Percentiles rank a stretch among this genome's conserved stretches.
Evolutionary conservation across 2,329 filamentous ascomycete species (phyloP).

Genomic region (Zymoseptoria tritici): DNA sequence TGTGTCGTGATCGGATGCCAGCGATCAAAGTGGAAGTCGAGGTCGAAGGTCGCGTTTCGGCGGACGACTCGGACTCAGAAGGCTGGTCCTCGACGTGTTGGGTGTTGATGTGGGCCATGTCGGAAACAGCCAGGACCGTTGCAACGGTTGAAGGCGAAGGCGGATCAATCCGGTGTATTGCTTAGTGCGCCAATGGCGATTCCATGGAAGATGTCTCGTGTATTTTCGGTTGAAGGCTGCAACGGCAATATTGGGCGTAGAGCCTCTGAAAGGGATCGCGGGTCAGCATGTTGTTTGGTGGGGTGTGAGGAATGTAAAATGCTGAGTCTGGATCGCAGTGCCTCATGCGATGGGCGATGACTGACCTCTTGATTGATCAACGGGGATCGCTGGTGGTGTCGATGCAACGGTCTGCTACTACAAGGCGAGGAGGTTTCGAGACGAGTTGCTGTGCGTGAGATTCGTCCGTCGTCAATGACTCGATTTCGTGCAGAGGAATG

Average conservation of each 20-base stretch:
- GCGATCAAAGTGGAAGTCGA: not conserved
- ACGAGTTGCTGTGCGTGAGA: not conserved
- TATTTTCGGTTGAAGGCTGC: not conserved
- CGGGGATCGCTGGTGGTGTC: not conserved
- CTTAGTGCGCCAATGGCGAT: not conserved
- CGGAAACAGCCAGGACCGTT: not conserved
- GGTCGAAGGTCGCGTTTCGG: not conserved
- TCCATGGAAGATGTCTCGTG: not conserved
- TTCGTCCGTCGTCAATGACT: not conserved
- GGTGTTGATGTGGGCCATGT: not conserved
- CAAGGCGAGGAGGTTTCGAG: not conserved
- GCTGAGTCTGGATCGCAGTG: not conserved
- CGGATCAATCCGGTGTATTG: not conserved
- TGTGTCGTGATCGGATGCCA: not conserved
- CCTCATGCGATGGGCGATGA: not conserved
- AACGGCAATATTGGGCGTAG: not conserved
- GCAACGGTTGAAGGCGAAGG: not conserved
- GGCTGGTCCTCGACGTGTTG: not conserved
- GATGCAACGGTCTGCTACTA: not conserved
- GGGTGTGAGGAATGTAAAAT: not conserved
- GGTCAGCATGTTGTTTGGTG: not conserved
- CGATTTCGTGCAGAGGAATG: not conserved
- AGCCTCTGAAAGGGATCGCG: not conserved
- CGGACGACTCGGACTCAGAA: not conserved
- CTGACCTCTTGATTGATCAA: not conserved